Evolutionary conservation across 306 rosid genomes (phyloP).

Genomic region (Argentina anserina): DNA sequence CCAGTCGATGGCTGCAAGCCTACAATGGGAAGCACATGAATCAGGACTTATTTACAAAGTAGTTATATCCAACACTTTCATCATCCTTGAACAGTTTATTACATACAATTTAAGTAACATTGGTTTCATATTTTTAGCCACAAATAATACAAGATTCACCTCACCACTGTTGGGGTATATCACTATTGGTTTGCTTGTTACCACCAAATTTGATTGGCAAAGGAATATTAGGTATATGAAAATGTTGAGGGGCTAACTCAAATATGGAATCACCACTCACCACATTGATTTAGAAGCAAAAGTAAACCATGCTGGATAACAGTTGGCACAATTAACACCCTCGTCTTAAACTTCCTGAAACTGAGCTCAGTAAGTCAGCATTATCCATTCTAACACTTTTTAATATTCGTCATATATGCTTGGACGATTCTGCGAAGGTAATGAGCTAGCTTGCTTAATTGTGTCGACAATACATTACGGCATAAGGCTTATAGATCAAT

Average conservation of each 20-base stretch:
- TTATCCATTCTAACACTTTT: not conserved
- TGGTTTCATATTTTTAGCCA: not conserved
- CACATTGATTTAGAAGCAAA: conserved; percentile 62
- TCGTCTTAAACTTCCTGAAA: too few species aligned
- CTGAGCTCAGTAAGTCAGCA: too few species aligned
- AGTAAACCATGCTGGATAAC: conserved; percentile 81
- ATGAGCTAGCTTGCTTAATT: not conserved
- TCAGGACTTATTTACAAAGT: too few species aligned
- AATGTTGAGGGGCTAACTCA: conserved; percentile 16
- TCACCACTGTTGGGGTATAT: conserved; percentile 94
- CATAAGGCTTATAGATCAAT: too few species aligned
- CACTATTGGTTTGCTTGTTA: conserved; percentile 59
- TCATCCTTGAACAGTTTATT: too few species aligned
- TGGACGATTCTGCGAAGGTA: too few species aligned
- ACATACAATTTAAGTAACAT: too few species aligned
- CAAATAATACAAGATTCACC: not conserved
- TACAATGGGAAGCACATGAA: not conserved
- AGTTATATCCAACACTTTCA: too few species aligned
- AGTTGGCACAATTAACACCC: not conserved
- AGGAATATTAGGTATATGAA: not conserved
- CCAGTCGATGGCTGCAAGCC: conserved; percentile 60
- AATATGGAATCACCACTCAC: conserved; percentile 71
- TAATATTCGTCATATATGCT: not conserved
- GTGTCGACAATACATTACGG: not conserved
- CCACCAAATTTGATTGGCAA: conserved; percentile 39